These are phyloP conservation scores for Ramaria sp. DNA, from an alignment of 768 basidiomycete genomes.

Conservation along the genomic window DNA sequence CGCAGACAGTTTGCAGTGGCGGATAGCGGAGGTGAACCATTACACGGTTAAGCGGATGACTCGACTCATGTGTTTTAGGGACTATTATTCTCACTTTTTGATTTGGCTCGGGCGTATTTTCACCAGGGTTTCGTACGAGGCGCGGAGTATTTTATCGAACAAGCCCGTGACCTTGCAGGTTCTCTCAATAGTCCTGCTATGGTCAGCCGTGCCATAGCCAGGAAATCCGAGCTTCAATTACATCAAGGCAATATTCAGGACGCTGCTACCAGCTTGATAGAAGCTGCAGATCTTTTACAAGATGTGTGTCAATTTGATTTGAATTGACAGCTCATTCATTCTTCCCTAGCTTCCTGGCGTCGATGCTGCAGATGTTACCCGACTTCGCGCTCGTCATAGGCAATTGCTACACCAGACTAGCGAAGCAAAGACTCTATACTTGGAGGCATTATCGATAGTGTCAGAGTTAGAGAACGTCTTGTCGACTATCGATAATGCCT, in stretches of 20 bases:
- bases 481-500: conserved; percentile 35
- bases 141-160: conserved; percentile 73
- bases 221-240: conserved; percentile 60
- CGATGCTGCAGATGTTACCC: conserved; percentile 46
- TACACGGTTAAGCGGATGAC: background rate
- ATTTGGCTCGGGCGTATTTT: conserved; percentile 53
- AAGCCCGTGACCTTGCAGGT: conserved; percentile 63
- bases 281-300: conserved; percentile 35
- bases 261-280: conserved; percentile 41
- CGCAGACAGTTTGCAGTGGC: conserved; percentile 60
- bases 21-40: conserved; percentile 40
- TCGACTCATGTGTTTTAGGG: conserved; percentile 20
- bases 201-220: conserved; percentile 51
- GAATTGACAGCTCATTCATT: background rate
- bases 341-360: conserved; percentile 26
- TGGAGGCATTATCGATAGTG: conserved; percentile 44
- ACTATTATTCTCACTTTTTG: conserved; percentile 54
- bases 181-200: conserved; percentile 57
- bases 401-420: conserved; percentile 28
- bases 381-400: conserved; percentile 45
- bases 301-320: conserved; percentile 19
- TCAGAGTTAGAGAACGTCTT: conserved; percentile 51
- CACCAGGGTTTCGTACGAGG: conserved; percentile 74
- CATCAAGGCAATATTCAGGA: conserved; percentile 49
- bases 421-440: conserved; percentile 43